phyloP scores from a whole-genome alignment of 1,284 basidiomycete species.

The Agroathelia rolfsii region DNA sequence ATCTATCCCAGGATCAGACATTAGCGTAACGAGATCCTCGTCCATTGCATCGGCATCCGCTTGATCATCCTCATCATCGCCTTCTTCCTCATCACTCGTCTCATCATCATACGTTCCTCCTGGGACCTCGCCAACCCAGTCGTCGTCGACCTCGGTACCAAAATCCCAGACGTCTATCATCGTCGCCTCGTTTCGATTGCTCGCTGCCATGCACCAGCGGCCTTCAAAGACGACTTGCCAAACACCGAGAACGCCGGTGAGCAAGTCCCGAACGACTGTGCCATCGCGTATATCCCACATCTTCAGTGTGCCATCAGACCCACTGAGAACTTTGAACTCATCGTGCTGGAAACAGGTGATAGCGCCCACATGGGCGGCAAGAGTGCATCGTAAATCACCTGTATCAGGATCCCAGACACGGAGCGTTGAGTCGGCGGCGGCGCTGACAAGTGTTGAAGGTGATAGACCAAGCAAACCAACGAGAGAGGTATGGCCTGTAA shows the following conservation, averaged over 20 bases:
- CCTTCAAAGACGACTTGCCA: conserved; percentile 96
- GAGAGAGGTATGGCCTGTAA: conserved; percentile 82
- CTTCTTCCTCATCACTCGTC: conserved; percentile 39
- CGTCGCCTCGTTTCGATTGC: conserved; percentile 71
- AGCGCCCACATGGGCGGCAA: conserved; percentile 84
- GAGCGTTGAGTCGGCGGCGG: conserved; percentile 87
- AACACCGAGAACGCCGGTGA: conserved; percentile 83
- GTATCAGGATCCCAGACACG: conserved; percentile 87
- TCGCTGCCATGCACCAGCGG: conserved; percentile 86
- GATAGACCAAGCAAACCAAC: conserved; percentile 85
- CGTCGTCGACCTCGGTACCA: conserved; percentile 52
- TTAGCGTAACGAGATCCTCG: conserved; percentile 42
- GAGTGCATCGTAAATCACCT: conserved; percentile 68
- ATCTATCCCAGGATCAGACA: conserved; percentile 38
- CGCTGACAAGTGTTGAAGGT: conserved; percentile 81
- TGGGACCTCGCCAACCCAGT: conserved; percentile 44
- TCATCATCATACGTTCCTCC: conserved; percentile 45
- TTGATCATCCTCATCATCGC: conserved; percentile 39
- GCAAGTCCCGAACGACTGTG: conserved; percentile 71
- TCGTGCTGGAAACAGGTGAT: conserved; percentile 98
- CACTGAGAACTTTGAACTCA: conserved; percentile 89
- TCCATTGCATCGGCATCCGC: conserved; percentile 58
- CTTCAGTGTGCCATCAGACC: conserved; percentile 91
- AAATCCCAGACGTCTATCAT: conserved; percentile 85
- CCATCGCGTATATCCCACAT: conserved; percentile 93